Evolutionary conservation across 306 rosid genomes (phyloP).

Genomic region (Cucumis hystrix): DNA sequence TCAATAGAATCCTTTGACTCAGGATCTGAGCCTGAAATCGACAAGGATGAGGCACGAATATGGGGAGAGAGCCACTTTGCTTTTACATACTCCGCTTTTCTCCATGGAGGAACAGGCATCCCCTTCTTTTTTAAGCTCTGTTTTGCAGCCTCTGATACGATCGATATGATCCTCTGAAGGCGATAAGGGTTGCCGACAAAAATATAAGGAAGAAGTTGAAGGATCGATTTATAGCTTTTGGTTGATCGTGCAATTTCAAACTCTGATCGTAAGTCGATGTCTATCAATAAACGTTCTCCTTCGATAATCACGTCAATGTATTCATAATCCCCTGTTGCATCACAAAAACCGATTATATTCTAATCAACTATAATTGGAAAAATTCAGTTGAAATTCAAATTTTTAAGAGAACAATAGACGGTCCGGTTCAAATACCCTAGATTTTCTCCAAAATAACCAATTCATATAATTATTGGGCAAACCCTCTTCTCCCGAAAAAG

Average conservation of each 20-base stretch:
- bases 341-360: background rate
- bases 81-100: constrained; percentile 76
- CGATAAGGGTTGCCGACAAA: constrained; percentile 81
- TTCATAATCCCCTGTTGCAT: constrained; percentile 69
- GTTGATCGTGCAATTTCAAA: constrained; percentile 92
- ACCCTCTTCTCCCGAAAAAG: too few species aligned
- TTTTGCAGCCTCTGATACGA: constrained; percentile 68
- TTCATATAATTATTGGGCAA: background rate
- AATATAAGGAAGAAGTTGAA: constrained; percentile 61
- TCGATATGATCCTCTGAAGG: constrained; percentile 44
- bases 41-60: constrained; percentile 5
- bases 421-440: background rate
- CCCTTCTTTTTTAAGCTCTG: constrained; percentile 88
- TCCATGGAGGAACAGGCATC: constrained; percentile 95
- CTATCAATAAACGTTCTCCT: constrained; percentile 68
- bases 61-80: constrained; percentile 87
- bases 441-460: background rate
- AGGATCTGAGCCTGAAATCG: background rate
- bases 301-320: constrained; percentile 63
- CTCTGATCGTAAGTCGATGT: constrained; percentile 83
- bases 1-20: background rate
- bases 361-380: background rate
- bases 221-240: constrained; percentile 57
- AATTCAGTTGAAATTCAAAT: background rate
- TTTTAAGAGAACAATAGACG: background rate